Evolutionary conservation across 257 asterid genomes (phyloP).

Genomic region (Ligustrum vulgare): DNA sequence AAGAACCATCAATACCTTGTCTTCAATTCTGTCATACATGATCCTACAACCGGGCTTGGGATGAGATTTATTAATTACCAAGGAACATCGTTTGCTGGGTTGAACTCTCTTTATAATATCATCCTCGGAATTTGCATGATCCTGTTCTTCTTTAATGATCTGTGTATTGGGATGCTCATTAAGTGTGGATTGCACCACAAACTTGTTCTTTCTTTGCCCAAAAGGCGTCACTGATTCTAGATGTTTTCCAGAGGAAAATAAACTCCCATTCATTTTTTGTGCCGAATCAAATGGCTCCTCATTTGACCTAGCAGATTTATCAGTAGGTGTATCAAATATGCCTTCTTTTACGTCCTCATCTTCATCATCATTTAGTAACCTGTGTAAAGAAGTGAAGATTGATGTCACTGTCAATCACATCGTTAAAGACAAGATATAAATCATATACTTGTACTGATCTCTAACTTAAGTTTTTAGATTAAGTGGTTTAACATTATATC

Average conservation of each 20-base stretch:
- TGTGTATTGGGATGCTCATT: conserved; percentile 48
- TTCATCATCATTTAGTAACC: conserved; percentile 65
- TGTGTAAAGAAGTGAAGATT: conserved; percentile 29
- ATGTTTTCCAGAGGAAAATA: conserved; percentile 47
- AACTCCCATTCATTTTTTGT: conserved; percentile 54
- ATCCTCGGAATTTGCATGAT: conserved; percentile 53
- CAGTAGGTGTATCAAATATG: conserved; percentile 53
- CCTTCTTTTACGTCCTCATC: conserved; percentile 52
- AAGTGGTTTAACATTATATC: background rate
- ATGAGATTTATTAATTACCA: conserved; percentile 47
- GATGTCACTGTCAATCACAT: conserved; percentile 7
- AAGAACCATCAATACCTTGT: conserved; percentile 60
- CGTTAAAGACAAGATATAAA: background rate
- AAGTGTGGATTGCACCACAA: conserved; percentile 71
- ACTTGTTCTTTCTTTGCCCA: conserved; percentile 80
- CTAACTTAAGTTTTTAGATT: background rate
- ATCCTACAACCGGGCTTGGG: conserved; percentile 87
- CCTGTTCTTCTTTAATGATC: conserved; percentile 45
- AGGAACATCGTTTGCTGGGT: conserved; percentile 63
- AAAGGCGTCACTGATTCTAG: conserved; percentile 82
- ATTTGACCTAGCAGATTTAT: conserved; percentile 29
- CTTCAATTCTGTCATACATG: conserved; percentile 93
- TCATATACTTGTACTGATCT: background rate
- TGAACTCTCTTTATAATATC: conserved; percentile 79
- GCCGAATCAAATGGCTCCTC: conserved; percentile 50